Evolutionary conservation across 2,329 filamentous ascomycete species (phyloP), one percentile per base, ranked within the genome.

Genomic region (Alternaria panax): DNA sequence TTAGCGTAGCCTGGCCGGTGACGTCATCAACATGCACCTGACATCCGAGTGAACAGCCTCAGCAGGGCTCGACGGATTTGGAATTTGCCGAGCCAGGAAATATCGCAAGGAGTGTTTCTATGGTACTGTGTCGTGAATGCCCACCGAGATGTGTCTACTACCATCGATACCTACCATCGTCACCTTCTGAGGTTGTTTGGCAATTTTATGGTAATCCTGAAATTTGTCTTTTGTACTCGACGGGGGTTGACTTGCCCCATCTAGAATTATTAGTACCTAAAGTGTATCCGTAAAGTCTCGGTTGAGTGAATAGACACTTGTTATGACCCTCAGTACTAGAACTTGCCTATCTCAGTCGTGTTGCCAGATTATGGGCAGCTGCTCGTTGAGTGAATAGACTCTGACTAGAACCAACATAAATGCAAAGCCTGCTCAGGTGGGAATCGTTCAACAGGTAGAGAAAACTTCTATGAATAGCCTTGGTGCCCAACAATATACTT

Each of bases 11-110:
- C 14, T 12, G 1, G 4, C 5, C 9, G 16, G 5, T 57, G 55
- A 57, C 55, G 41, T 54, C 50, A 54, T 22, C 45, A 7, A 16
- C 14, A 18, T 34, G 20, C 20, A 9, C 20, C 16, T 7, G 16
- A 9, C 12, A 24, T 48, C 8, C 9, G 7, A 18, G 30, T 36
- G 30, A 34, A 48, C 28, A 32, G 30, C 28, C 20, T 34, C 16
- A 18, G 7, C 7, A 12, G 22, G 18, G 7, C n/a, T 34, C 28
- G 24, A 47, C 2, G 14, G 28, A 7, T 28, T 8, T n/a, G 12
- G 12, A 34, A n/a, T 0, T 11, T 34, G 18, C 1, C 2, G 3
- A 24, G 24, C 24, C 18, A 14, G 38, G 38, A 7, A 22, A 40
- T 40, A 22, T 9, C 38, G 14, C 8, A 7, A 41, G 16, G 0